Base-by-base conservation (phyloP, 169 alveolate species). In the Theileria parva region DNA sequence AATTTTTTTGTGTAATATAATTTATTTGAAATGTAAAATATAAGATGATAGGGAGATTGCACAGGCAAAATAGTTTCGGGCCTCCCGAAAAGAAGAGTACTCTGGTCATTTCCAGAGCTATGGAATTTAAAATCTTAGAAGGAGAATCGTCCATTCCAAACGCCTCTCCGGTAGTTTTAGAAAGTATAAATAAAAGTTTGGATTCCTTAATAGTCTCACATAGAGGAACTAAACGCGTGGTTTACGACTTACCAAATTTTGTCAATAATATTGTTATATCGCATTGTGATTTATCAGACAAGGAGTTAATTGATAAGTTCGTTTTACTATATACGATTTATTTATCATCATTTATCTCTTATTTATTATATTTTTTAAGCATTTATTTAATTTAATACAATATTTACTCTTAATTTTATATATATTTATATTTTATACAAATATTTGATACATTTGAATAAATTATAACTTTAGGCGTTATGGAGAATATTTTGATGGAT, bases 401-500 rank as follows among this genome's bases (percentile, higher is more conserved):
- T 7, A 11, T 69, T 50, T 4, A 30, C 67, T 34, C 2, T 1
- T 69, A 55, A 51, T 69, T 69, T 63, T 1, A 60, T 2, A 21
- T 6, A 23, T 63, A 17, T 2, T 21, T 28, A 7, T 28, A 63
- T 28, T 57, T 19, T 57, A 21, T 21, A 2, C n/a, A 25, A 13
- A 57, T 32, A 21, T 57, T 8, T 57, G 28, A 57, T 65, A 65
- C 1, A 6, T 48, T 21, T 8, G 4, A 19, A 19, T 19, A 70
- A 23, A 70, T 19, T 6, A 37, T 37, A 59, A 51, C 17, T 25
- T 15, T 74, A 83, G 89, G 63, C 85, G 89, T 6, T 83, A 76
- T 74, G 64, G 64, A 34, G 86, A 83, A 68, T 73, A 79, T 30
- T 44, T 83, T 32, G 86, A 74, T 6, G 89, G 89, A 19, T 44